A percentile compares a stretch with the other conserved stretches of the same genome.
These are phyloP conservation scores for Komagataella populi DNA, from an alignment of 805 yeast species.

Conservation along the genomic window DNA sequence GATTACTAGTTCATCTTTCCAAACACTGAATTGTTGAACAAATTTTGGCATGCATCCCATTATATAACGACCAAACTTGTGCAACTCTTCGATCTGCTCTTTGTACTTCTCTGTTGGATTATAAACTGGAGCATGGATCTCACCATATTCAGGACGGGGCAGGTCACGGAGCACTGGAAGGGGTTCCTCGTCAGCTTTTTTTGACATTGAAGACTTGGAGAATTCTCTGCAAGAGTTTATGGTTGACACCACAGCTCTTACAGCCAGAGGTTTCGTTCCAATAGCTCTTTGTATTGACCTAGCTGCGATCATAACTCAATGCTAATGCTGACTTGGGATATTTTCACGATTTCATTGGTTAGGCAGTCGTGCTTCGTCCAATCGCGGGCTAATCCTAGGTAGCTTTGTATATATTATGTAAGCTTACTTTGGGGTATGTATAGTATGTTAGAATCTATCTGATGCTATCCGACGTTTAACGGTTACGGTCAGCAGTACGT, in stretches of 20 bases:
- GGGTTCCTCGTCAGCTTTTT: neutral
- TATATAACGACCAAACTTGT: conserved; percentile 68
- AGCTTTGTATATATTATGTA: neutral
- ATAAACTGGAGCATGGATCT: conserved; percentile 32
- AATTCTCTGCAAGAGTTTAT: neutral
- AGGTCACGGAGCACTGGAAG: neutral
- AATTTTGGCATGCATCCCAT: conserved; percentile 71
- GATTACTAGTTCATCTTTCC: conserved; percentile 80
- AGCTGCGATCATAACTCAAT: neutral
- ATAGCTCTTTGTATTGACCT: neutral
- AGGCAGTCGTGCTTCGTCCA: neutral
- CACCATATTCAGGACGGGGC: conserved; percentile 7
- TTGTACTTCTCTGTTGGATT: conserved; percentile 70
- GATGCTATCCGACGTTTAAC: conserved; percentile 1
- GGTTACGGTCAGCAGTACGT: conserved; percentile 82
- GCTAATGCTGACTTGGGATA: neutral
- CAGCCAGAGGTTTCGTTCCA: neutral
- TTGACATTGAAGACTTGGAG: neutral
- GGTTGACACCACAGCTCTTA: neutral
- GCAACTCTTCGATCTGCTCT: conserved; percentile 57
- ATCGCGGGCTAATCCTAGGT: neutral
- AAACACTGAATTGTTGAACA: conserved; percentile 73
- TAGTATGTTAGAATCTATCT: neutral
- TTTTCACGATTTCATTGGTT: neutral
- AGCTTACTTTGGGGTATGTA: neutral